Base-by-base conservation (phyloP, 2,329 filamentous ascomycete species). In the Fusarium oligoseptatum region DNA sequence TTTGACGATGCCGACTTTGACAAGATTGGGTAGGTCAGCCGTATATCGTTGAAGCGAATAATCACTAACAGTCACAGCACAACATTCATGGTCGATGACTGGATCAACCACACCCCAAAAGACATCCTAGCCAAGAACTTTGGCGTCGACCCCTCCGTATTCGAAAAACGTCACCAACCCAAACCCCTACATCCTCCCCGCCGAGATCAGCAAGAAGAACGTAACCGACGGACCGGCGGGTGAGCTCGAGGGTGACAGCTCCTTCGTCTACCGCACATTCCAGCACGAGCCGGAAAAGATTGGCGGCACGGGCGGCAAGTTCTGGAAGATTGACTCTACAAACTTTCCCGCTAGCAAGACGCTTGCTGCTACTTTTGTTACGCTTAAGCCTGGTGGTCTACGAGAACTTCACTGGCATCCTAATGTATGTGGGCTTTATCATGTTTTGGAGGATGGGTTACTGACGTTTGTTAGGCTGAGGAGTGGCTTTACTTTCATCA, bases 401-500 rank as follows among this genome's bases (percentile, higher is more conserved):
- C 84, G 92, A 32, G 92, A 93, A 82, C 83, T 93, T 34, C 91
- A 93, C 77, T 93, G 92, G 92, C 91, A 93, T 79, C 91, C 91
- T 2, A 93, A 91, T 77, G 89, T 91, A 80, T 15, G 39, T 29
- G 12, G n/a, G 0, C 11, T 43, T 17, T 22, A 2, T 27, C 8
- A 4, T 50, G 17, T 32, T 14, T 15, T 34, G 0, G 20, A 8
- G 17, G 11, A 10, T 34, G 11, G 15, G 20, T 15, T 15, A 60
- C 64, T 69, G 17, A 74, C 69, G 12, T 10, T 2, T 24, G 27
- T 12, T 67, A 91, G 88, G 89, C 90, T 6, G 90, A 93, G 75
- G 92, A 93, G 80, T 93, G 92, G 92, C 81, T 93, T 3, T 93
- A 93, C 82, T 93, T 94, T 83, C 90, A 92, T 79, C 84, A 88